Evolutionary conservation across 257 asterid species (phyloP), one percentile per base, ranked within the genome.

Genomic region (Fraxinus quadrangulata): DNA sequence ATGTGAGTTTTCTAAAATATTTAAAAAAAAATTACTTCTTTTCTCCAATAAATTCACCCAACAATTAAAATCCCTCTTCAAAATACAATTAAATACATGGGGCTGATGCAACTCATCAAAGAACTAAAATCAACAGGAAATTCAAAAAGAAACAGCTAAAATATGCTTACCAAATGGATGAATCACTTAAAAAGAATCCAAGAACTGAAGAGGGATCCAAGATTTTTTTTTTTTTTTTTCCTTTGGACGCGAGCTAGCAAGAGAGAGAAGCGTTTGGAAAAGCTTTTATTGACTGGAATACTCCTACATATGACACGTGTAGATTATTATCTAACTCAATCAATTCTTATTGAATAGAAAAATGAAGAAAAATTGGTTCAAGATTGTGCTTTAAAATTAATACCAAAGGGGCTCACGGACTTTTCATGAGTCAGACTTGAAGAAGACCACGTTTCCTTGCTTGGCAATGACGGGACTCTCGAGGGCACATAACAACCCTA

Each of bases 271-370:
- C 12, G 75, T 77, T 82, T 65, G 81, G 83, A 83, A 86, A 90
- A 78, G 88, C 79, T 82, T 84, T 88, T 80, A 71, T 78, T 75
- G 78, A 76, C 72, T 67, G 86, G 65, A 74, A 59, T 34, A 74
- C 86, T 75, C 79, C 82, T 70, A 59, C 70, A 61, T 74, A 42
- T 75, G 98, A 88, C 97, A 92, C 98, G 97, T 91, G 92, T 90
- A 83, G 86, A 85, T 80, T 86, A 84, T 91, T 86, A 91, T 94
- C 97, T 70, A 85, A 87, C 89, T 85, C 94, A 90, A 89, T 94
- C 91, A 89, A 90, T 89, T 91, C 87, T 36, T 65, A 14, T 16
- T 70, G 65, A 70, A 72, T 78, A 72, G 70, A 69, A 75, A 77
- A 77, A 84, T 67, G 81, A 49, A 47, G 11, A 82, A 5, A 17